Evolutionary conservation across 345 rosid genomes (phyloP).

Genomic region (Clausena lansium): DNA sequence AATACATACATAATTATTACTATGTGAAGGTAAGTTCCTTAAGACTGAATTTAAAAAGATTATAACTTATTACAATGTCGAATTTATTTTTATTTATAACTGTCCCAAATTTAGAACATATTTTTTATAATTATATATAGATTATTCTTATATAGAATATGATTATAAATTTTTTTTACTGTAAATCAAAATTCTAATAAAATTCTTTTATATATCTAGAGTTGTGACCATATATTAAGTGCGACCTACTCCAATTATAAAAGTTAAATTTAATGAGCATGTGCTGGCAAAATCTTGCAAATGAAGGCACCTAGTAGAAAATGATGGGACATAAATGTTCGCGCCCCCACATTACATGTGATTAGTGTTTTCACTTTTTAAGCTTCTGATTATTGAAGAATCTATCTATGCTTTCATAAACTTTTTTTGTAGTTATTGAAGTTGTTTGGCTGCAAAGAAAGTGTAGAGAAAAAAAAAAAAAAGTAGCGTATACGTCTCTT

Average conservation of each 20-base stretch:
- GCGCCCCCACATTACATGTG: background rate
- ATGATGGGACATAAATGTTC: background rate
- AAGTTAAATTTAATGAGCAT: background rate
- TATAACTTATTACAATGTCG: too few species aligned
- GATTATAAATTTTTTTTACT: too few species aligned
- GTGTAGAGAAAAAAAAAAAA: background rate
- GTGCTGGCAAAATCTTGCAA: background rate
- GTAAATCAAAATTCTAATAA: too few species aligned
- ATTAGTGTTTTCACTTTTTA: background rate
- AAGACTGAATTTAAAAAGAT: too few species aligned
- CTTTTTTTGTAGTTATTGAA: too few species aligned
- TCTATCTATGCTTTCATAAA: background rate
- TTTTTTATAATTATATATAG: too few species aligned
- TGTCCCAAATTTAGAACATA: accelerated
- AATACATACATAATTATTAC: too few species aligned
- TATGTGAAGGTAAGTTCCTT: too few species aligned
- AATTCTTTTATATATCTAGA: too few species aligned
- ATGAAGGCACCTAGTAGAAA: background rate
- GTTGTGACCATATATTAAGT: background rate
- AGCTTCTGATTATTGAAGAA: background rate
- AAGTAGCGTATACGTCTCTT: background rate
- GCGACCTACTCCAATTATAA: background rate
- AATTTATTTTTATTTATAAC: too few species aligned
- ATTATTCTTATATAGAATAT: too few species aligned
- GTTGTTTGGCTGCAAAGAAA: background rate